Evolutionary conservation across 352 stramenopile genomes (phyloP), one percentile per base, ranked within the genome.

Genomic region (Globisporangium splendens): DNA sequence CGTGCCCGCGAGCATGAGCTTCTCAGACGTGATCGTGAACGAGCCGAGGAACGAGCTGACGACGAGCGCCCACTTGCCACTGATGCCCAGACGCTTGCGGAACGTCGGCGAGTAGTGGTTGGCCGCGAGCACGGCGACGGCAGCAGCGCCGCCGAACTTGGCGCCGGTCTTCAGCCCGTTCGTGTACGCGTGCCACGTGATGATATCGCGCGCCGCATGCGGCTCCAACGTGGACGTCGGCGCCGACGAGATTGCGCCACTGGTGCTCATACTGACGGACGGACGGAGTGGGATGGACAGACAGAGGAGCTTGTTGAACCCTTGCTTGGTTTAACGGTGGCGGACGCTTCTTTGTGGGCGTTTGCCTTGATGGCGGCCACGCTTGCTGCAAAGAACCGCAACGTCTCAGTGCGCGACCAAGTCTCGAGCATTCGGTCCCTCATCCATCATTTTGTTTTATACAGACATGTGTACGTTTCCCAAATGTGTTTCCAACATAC

Each of bases 41-140:
- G 74, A 71, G 14, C 62, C 85, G 11, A 94, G 56, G 33, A 76
- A 75, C 21, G 85, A 70, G 47, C 69, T 77, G 21, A 92, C 68
- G 31, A 89, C 72, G 35, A 94, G 70, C 39, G 74, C 80, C 59
- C 70, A 83, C 77, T 94, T 92, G 67, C 75, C 85, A 58, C 82
- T 92, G 42, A 79, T 66, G 43, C 70, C 77, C 11, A 94, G 56
- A 13, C 85, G 82, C 47, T 73, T 77, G 69, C 83, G 85, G 77
- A 92, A 94, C 39, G 66, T 70, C 1, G 71, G 65, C 69, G 56
- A 90, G 65, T 85, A 78, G 39, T 84, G 82, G 62, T 92, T 70
- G 48, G 77, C 79, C 0, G 67, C 46, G 14, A 72, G 38, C 38
- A 89, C 83, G 47, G 49, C 67, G 0, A 33, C 46, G 8, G 53